Base-by-base conservation (phyloP, 352 stramenopile genomes). In the Globisporangium carolinianum region DNA sequence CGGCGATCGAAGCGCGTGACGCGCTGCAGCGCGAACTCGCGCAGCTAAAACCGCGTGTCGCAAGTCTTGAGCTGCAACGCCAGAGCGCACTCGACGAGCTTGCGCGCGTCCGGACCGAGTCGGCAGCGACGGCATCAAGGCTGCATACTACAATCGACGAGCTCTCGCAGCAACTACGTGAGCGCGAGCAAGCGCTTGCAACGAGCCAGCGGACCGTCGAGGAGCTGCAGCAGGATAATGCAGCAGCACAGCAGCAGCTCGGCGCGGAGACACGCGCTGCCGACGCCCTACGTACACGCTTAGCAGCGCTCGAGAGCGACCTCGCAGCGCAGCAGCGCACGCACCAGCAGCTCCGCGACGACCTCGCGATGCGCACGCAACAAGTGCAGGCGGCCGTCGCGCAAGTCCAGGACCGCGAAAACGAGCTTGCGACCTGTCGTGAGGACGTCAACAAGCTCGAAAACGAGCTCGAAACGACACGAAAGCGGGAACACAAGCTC, bases 401-500 rank as follows among this genome's bases (percentile, higher is more conserved):
- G 12, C 55, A 62, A 57, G 45, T 71, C 18, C 58, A 50, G 17
- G 61, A 76, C 15, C 74, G 74, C 64, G 53, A 75, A 17, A 47
- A 65, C 1, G 63, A 67, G 50, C 8, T 83, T 7, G 58, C 61
- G 10, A 15, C 49, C 4, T 46, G 51, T 43, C 36, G 43, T 24
- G 24, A 60, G 52, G 17, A 58, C 67, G 10, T 60, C 53, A 38
- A 6, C 35, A 17, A 51, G 3, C 17, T 73, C 7, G 14, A 71
- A 37, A 18, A 61, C 17, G 63, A 81, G 6, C 51, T 77, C n/a
- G 57, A 73, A 38, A 70, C 10, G 14, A 68, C 54, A 32, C 71
- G 66, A 1, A 71, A 59, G 9, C 68, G 63, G 9, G 78, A 91
- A 53, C 66, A 83, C 38, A 87, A 85, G 37, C 49, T 89, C 12